phyloP scores from a whole-genome alignment of 768 basidiomycete genomes.

The Hemileccinum impolitum region DNA sequence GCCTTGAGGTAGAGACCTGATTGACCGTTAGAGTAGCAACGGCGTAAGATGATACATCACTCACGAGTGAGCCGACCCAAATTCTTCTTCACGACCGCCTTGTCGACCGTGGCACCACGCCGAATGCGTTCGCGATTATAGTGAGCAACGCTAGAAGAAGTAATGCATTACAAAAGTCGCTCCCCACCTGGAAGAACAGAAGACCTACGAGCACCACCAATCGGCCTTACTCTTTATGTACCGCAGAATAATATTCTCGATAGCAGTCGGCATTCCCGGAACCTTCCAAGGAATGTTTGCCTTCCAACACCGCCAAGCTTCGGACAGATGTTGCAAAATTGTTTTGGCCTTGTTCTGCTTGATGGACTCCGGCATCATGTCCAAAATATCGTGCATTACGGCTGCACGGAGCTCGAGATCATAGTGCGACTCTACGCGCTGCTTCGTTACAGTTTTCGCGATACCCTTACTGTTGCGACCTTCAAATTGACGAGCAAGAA shows the following conservation, averaged over 20 bases:
- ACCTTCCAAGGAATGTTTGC: constrained; percentile 99
- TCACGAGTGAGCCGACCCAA: constrained; percentile 92
- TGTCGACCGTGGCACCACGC: constrained; percentile 95
- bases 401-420: constrained; percentile 96
- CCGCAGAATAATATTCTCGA: constrained; percentile 97
- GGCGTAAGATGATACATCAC: constrained; percentile 19
- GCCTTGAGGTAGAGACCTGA: constrained; percentile 91
- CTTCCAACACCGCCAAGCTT: constrained; percentile 98
- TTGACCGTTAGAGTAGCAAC: constrained; percentile 3
- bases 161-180: not conserved
- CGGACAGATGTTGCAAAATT: constrained; percentile 95
- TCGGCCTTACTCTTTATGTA: constrained; percentile 99
- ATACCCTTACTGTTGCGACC: constrained; percentile 95
- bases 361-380: constrained; percentile 99
- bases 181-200: not conserved
- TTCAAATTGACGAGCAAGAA: constrained; percentile 97
- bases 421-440: constrained; percentile 98
- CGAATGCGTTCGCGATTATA: constrained; percentile 98
- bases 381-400: constrained; percentile 99
- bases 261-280: constrained; percentile 98
- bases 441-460: constrained; percentile 98
- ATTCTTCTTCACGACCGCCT: constrained; percentile 99
- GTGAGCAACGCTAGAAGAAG: constrained; percentile 73
- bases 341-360: constrained; percentile 99
- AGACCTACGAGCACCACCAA: constrained; percentile 90